Base-by-base conservation (phyloP, 192 early-diverging fungal species). In the Entomortierella beljakovae region DNA sequence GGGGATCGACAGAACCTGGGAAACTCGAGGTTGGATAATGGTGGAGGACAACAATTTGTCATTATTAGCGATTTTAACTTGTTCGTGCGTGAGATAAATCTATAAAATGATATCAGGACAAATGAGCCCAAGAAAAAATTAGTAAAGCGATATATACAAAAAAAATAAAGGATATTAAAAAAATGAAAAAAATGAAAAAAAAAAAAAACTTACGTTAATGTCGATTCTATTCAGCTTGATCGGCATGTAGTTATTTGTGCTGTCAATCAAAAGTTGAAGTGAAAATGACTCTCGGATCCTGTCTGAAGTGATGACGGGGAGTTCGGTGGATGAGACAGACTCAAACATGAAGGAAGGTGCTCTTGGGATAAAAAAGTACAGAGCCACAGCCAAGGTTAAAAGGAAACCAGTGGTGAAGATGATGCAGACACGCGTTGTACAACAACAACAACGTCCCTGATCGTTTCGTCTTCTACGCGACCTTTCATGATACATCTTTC, bases 301-400 rank as follows among this genome's bases (percentile, higher is more conserved):
- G 51, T 69, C 38, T 32, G n/a, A 59, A 3, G 55, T 22, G 11
- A 57, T 34, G 0, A 49, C 31, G 8, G 57, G 57, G 4, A 31
- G 34, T 2, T 56, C 54, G 1, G n/a, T 0, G 1, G 75, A 29
- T 20, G 57, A 15, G 32, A 79, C 48, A 2, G 75, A 69, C 31
- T 79, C 56, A 15, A 70, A 79, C 1, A 40, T 37, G 32, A 79
- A 70, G 1, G 16, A 9, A 3, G 75, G 75, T 26, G 66, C n/a
- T 2, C 75, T 52, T 0, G 75, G 75, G 5, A 79, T 25, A 20
- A 65, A 16, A 56, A 79, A 79, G 67, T 57, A 79, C 40, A 79
- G 25, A 1, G 51, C 37, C n/a, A 70, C 13, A 0, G 67, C 62
- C 53, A 79, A n/a, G 10, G 53, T 60, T 23, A 64, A n/a, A 18